These are phyloP conservation scores for Fusarium keratoplasticum DNA, from an alignment of 2,329 filamentous ascomycete genomes.

Conservation along the genomic window DNA sequence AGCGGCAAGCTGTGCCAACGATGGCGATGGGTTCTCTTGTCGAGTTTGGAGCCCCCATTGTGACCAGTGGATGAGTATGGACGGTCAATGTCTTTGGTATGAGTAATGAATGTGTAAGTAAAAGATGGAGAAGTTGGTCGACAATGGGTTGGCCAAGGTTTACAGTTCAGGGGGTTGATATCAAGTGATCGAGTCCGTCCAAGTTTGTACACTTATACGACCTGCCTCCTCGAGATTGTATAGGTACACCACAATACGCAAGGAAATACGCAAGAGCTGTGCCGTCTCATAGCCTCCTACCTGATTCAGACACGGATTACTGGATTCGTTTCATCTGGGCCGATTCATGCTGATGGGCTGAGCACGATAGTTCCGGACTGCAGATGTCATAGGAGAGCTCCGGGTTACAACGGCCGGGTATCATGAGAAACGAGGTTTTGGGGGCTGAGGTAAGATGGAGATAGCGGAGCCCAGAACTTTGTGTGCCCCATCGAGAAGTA, in stretches of 20 bases:
- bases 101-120: background rate
- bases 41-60: background rate
- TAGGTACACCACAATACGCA: background rate
- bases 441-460: background rate
- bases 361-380: background rate
- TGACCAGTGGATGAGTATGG: background rate
- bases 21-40: slow-evolving; percentile 39
- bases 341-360: background rate
- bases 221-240: background rate
- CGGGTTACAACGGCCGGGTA: background rate
- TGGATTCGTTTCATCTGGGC: background rate
- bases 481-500: background rate
- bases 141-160: background rate
- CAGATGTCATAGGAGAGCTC: background rate
- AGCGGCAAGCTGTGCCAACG: background rate
- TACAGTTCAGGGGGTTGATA: background rate
- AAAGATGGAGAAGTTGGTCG: background rate
- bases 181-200: background rate
- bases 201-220: background rate
- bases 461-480: background rate
- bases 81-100: background rate
- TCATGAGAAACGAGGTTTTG: background rate
- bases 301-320: background rate
- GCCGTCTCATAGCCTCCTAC: background rate
- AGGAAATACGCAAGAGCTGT: background rate